These are phyloP conservation scores for Cladosporium sp. DNA, from an alignment of 2,329 filamentous ascomycete genomes.

Conservation along the genomic window DNA sequence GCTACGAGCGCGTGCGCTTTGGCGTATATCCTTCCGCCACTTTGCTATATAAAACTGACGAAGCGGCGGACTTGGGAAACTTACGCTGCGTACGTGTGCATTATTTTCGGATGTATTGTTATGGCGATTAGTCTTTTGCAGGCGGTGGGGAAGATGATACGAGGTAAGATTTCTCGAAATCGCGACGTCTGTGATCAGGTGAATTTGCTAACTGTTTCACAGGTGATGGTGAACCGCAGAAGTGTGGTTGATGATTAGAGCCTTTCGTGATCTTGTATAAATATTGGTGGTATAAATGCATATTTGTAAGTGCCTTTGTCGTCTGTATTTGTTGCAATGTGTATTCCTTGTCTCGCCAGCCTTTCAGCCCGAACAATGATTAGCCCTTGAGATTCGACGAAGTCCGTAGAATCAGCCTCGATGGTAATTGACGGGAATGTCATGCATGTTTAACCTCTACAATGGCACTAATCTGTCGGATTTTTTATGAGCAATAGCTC, in stretches of 20 bases:
- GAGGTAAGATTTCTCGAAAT: constrained; percentile 21
- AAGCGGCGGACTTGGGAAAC: constrained; percentile 53
- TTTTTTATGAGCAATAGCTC: too few relatives aligned
- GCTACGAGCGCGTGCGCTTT: constrained; percentile 91
- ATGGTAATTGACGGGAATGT: not conserved
- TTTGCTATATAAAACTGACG: constrained; percentile 93
- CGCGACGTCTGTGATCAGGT: not conserved
- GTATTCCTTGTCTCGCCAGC: not conserved
- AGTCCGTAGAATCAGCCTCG: not conserved
- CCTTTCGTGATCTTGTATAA: not conserved
- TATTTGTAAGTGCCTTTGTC: too few relatives aligned
- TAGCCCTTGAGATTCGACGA: not conserved
- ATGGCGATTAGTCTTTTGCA: constrained; percentile 78
- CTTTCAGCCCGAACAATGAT: too few relatives aligned
- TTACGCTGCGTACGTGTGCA: constrained; percentile 65
- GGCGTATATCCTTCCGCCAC: constrained; percentile 89
- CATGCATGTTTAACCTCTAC: not conserved
- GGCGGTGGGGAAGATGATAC: constrained; percentile 62
- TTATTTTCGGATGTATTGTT: constrained; percentile 73
- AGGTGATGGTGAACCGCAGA: constrained; percentile 7
- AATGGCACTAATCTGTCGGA: not conserved
- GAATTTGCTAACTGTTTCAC: not conserved
- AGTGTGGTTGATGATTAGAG: constrained; percentile 1
- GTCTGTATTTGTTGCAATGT: not conserved
- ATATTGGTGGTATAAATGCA: not conserved